Evolutionary conservation across 2,329 filamentous ascomycete genomes (phyloP).

Genomic region (Incumbomyces delicatus): DNA sequence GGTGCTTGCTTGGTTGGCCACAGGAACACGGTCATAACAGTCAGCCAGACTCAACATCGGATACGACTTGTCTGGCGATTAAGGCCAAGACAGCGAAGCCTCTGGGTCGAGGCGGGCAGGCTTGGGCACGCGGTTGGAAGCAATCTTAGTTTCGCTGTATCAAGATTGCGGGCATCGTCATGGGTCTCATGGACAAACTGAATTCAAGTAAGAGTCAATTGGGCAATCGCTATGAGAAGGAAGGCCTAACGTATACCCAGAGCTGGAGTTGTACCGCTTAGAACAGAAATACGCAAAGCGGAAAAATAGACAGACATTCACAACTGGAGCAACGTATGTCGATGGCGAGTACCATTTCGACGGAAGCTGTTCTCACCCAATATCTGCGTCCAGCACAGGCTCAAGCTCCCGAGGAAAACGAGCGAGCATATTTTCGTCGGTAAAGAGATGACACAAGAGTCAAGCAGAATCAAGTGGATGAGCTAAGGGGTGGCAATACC

Average conservation of each 20-base stretch:
- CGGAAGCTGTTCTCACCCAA: slow-evolving; percentile 18
- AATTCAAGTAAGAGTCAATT: slow-evolving; percentile 36
- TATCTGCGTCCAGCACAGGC: slow-evolving; percentile 9
- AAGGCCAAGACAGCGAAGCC: too few relatives aligned
- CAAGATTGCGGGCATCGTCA: slow-evolving; percentile 22
- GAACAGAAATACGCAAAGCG: slow-evolving; percentile 91
- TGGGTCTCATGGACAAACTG: slow-evolving; percentile 43
- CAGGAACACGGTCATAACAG: too few relatives aligned
- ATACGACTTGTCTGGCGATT: too few relatives aligned
- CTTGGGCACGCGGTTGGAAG: too few relatives aligned
- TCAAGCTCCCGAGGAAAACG: slow-evolving; percentile 4
- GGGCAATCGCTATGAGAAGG: not conserved
- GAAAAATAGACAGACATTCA: slow-evolving; percentile 81
- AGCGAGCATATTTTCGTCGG: not conserved
- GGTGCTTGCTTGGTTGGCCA: too few relatives aligned
- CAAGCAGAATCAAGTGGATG: not conserved
- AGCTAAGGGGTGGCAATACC: too few relatives aligned
- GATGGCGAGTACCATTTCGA: slow-evolving; percentile 89
- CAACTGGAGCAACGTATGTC: slow-evolving; percentile 81
- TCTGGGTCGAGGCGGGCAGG: too few relatives aligned
- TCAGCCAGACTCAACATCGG: too few relatives aligned
- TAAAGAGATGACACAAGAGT: slow-evolving; percentile 3
- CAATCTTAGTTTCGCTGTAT: too few relatives aligned
- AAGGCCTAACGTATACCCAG: slow-evolving; percentile 30
- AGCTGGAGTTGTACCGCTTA: slow-evolving; percentile 80